Conservation (phyloP, 306 rosid species). For the Prunus fruticosa region DNA sequence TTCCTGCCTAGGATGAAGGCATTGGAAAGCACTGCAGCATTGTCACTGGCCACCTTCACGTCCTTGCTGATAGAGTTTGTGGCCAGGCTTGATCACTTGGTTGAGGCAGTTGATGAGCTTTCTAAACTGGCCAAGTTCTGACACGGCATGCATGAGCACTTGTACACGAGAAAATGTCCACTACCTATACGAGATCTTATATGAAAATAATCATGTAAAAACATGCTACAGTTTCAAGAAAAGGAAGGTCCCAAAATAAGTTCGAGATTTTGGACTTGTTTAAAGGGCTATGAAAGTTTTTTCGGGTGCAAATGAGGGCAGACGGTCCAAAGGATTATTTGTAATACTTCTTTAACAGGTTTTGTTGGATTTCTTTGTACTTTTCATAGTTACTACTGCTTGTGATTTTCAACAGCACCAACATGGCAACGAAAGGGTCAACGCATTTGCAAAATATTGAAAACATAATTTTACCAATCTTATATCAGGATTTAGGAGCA, state of each 20-base stretch:
- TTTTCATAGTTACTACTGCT: too few relatives aligned
- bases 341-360: background rate
- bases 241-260: background rate
- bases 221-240: background rate
- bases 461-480: too few relatives aligned
- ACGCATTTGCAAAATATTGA: too few relatives aligned
- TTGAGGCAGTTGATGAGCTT: slow-evolving; percentile 61
- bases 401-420: too few relatives aligned
- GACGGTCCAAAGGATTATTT: background rate
- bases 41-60: slow-evolving; percentile 65
- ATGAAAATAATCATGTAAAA: background rate
- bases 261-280: background rate
- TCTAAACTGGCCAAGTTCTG: slow-evolving; percentile 68
- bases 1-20: slow-evolving; percentile 44
- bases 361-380: background rate
- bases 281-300: too few relatives aligned
- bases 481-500: too few relatives aligned
- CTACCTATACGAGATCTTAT: background rate
- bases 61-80: slow-evolving; percentile 69
- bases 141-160: background rate
- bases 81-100: slow-evolving; percentile 74
- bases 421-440: too few relatives aligned
- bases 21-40: slow-evolving; percentile 51
- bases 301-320: background rate
- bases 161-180: background rate